Evolutionary conservation across 257 asterid genomes (phyloP).

Genomic region (Knoxia roxburghii): DNA sequence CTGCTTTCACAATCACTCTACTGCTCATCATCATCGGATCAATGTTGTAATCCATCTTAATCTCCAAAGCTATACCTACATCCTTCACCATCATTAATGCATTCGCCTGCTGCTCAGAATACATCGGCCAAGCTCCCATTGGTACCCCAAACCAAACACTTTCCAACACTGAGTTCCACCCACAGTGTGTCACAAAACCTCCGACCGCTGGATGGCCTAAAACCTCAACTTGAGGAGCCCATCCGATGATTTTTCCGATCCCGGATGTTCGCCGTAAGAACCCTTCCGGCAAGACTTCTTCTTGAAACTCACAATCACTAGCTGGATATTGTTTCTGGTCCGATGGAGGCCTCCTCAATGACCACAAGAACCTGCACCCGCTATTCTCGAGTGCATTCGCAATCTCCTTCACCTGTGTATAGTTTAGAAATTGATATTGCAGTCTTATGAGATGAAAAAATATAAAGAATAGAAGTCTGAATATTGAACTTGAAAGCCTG

Average conservation of each 20-base stretch:
- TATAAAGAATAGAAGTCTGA: no score
- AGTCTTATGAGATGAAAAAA: no score
- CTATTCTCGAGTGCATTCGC: no score
- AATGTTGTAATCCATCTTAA: conserved; percentile 22
- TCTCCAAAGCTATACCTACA: conserved; percentile 18
- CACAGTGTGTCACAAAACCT: background rate
- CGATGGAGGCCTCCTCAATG: no score
- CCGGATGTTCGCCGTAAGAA: no score
- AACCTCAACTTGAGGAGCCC: background rate
- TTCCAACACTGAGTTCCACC: background rate
- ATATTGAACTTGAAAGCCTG: no score
- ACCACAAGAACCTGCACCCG: no score
- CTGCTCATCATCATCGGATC: background rate
- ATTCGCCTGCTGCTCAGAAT: conserved; percentile 27
- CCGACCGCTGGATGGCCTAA: background rate
- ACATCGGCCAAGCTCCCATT: conserved; percentile 26
- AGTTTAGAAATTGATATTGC: no score
- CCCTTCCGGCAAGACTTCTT: no score
- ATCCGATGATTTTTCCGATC: background rate
- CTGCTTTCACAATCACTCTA: conserved; percentile 12
- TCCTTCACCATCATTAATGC: conserved; percentile 21
- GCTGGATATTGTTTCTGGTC: no score
- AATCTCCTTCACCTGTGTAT: no score
- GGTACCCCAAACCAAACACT: conserved; percentile 18
- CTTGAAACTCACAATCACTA: no score